These are phyloP conservation scores for Backusella tuberculispora DNA, from an alignment of 192 early-diverging fungal species.

Conservation along the genomic window DNA sequence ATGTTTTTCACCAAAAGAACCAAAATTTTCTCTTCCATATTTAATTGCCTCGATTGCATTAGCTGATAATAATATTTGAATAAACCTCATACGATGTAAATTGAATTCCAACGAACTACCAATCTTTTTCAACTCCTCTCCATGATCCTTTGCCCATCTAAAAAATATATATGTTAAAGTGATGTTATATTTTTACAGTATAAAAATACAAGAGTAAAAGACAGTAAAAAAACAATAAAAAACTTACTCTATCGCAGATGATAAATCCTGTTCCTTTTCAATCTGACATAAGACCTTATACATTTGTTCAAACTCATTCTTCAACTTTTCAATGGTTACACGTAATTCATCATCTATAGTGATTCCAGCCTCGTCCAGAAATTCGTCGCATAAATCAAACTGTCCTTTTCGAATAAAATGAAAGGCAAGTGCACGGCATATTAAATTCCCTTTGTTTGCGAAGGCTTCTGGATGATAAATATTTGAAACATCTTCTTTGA, in stretches of 20 bases:
- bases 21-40: slow-evolving; percentile 78
- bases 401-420: slow-evolving; percentile 90
- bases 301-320: slow-evolving; percentile 82
- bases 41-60: slow-evolving; percentile 61
- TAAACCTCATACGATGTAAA: slow-evolving; percentile 78
- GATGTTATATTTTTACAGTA: neutral
- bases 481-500: slow-evolving; percentile 66
- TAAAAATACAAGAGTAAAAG: too few species aligned
- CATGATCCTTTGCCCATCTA: slow-evolving; percentile 75
- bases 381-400: slow-evolving; percentile 77
- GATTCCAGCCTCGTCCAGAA: slow-evolving; percentile 49
- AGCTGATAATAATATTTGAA: slow-evolving; percentile 67
- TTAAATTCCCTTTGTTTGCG: slow-evolving; percentile 64
- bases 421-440: slow-evolving; percentile 65
- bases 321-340: slow-evolving; percentile 47
- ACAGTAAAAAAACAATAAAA: too few species aligned
- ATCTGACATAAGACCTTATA: slow-evolving; percentile 73
- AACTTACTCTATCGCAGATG: slow-evolving; percentile 63
- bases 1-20: slow-evolving; percentile 63
- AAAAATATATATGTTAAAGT: neutral
- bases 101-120: slow-evolving; percentile 84
- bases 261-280: slow-evolving; percentile 54
- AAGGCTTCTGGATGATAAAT: slow-evolving; percentile 76
- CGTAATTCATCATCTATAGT: slow-evolving; percentile 43
- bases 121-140: slow-evolving; percentile 54